Conservation (phyloP, 139 green algal genomes). For the Chlorella sp. region DNA sequence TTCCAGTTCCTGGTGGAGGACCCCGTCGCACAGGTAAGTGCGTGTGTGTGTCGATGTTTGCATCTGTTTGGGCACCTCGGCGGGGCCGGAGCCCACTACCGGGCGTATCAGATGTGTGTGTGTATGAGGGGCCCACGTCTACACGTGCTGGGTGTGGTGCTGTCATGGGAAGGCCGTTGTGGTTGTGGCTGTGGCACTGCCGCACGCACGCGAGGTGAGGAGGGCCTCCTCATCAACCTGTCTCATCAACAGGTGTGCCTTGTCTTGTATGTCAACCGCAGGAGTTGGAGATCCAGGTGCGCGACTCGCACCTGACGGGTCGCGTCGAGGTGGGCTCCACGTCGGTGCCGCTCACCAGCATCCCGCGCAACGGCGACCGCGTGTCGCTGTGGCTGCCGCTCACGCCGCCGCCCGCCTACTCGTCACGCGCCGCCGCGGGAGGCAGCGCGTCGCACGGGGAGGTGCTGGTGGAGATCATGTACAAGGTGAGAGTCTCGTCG, state of each 20-base stretch:
- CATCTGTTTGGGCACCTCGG: too few relatives aligned
- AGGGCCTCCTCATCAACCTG: too few relatives aligned
- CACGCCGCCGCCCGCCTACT: conserved; percentile 11
- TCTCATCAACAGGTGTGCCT: too few relatives aligned
- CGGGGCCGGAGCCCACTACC: too few relatives aligned
- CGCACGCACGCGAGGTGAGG: too few relatives aligned
- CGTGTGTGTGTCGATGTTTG: too few relatives aligned
- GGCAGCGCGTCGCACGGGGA: conserved; percentile 37
- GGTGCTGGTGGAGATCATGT: conserved; percentile 66
- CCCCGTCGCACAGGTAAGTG: conserved; percentile 58
- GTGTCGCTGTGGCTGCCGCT: conserved; percentile 69
- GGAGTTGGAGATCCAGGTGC: conserved; percentile 72
- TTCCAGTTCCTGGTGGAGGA: conserved; percentile 91
- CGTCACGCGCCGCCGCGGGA: not conserved
- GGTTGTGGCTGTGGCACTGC: too few relatives aligned
- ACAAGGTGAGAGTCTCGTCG: conserved; percentile 71
- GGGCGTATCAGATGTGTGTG: too few relatives aligned
- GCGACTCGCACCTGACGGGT: conserved; percentile 78
- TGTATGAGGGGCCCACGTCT: too few relatives aligned
- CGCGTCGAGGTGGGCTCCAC: conserved; percentile 67
- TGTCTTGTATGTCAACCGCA: too few relatives aligned
- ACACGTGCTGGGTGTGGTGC: too few relatives aligned
- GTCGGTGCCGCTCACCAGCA: conserved; percentile 41
- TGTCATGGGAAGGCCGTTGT: too few relatives aligned
- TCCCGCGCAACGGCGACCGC: conserved; percentile 36